These are phyloP conservation scores for Salisapilia sapeloensis DNA, from an alignment of 352 stramenopile genomes.

Conservation along the genomic window DNA sequence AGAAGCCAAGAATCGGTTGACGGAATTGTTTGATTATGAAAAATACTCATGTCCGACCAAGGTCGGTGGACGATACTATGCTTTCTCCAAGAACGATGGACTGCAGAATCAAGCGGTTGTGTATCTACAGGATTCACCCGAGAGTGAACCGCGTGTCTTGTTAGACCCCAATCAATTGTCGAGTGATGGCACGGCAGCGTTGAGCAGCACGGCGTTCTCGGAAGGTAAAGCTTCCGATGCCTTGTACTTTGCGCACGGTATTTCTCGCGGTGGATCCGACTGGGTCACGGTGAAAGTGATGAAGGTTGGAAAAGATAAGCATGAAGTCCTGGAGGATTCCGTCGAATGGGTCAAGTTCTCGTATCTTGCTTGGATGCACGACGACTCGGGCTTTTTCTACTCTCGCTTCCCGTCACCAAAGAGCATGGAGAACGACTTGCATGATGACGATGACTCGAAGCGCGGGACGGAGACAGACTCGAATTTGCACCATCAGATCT, in stretches of 20 bases:
- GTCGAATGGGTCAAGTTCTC: conserved; percentile 84
- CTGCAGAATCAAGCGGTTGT: conserved; percentile 80
- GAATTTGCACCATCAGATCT: conserved; percentile 69
- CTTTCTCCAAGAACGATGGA: conserved; percentile 77
- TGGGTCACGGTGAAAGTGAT: conserved; percentile 81
- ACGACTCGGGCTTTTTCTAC: conserved; percentile 80
- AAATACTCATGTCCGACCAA: conserved; percentile 69
- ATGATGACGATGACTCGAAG: conserved; percentile 23
- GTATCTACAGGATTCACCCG: conserved; percentile 71
- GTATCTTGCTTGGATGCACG: conserved; percentile 61
- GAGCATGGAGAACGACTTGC: conserved; percentile 26
- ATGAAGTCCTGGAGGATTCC: conserved; percentile 54
- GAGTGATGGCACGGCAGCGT: conserved; percentile 49
- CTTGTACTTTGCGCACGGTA: conserved; percentile 68
- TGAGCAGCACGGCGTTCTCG: conserved; percentile 49
- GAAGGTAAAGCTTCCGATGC: conserved; percentile 38
- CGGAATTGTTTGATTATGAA: conserved; percentile 80
- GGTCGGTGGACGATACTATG: conserved; percentile 59
- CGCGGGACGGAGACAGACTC: conserved; percentile 60
- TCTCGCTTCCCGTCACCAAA: conserved; percentile 55
- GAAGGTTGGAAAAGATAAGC: conserved; percentile 34
- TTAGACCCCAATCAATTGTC: conserved; percentile 72
- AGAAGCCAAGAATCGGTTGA: conserved; percentile 61
- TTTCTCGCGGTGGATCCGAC: conserved; percentile 68
- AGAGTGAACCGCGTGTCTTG: conserved; percentile 41